Conservation (phyloP, 768 basidiomycete species). For the Solioccasus polychromus region DNA sequence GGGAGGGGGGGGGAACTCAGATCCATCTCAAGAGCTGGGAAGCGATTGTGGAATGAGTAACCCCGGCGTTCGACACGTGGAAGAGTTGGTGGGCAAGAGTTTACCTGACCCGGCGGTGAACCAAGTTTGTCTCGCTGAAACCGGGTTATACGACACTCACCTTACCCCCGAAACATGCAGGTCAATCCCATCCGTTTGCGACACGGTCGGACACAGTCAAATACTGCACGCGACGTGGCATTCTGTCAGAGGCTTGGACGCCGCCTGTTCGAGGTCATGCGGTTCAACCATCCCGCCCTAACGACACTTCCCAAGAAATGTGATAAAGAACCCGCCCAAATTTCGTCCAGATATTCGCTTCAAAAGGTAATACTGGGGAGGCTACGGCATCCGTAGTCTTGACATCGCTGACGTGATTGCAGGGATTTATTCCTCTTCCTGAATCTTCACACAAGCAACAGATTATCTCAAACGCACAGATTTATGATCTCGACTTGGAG, state of each 20-base stretch:
- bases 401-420: too few species aligned
- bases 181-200: constrained; percentile 70
- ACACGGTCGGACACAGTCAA: constrained; percentile 57
- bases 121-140: constrained; percentile 41
- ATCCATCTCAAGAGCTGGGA: constrained; percentile 7
- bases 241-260: constrained; percentile 56
- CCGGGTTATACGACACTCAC: constrained; percentile 1
- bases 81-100: constrained; percentile 47
- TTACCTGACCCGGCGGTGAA: constrained; percentile 56
- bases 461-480: constrained; percentile 55
- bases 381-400: too few species aligned
- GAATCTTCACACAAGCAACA: constrained; percentile 55
- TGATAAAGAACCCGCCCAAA: constrained; percentile 51
- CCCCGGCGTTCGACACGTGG: constrained; percentile 40
- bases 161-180: constrained; percentile 23
- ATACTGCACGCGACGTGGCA: constrained; percentile 50
- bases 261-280: constrained; percentile 40
- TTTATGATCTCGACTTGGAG: constrained; percentile 62
- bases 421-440: constrained; percentile 55
- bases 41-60: constrained; percentile 1
- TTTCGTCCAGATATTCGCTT: constrained; percentile 57
- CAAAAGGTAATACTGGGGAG: too few species aligned
- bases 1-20: constrained; percentile 1
- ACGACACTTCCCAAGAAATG: constrained; percentile 49
- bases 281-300: constrained; percentile 59